Conservation (phyloP, 371 early-diverging fungal species). For the Mortierella sp. region DNA sequence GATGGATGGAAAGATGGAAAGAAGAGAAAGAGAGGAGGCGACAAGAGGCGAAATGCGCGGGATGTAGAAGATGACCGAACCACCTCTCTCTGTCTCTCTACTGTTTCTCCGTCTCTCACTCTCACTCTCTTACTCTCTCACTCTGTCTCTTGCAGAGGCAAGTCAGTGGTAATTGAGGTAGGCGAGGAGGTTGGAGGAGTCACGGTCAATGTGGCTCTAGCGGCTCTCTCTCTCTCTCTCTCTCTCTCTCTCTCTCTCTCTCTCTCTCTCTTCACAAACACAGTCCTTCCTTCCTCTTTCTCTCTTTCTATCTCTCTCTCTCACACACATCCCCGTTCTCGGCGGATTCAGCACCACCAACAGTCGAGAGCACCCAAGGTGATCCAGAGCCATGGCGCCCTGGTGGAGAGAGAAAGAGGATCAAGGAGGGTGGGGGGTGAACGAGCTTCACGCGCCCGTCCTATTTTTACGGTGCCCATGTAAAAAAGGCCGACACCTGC, state of each 20-base stretch:
- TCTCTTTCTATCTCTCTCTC: background rate
- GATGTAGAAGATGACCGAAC: background rate
- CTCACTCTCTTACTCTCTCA: background rate
- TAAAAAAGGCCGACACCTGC: no score
- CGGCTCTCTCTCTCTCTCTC: background rate
- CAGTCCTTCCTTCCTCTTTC: conserved; percentile 1
- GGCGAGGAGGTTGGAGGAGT: no score
- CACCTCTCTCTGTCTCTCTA: conserved; percentile 1
- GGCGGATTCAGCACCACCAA: no score
- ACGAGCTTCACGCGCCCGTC: no score
- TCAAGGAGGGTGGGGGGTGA: no score
- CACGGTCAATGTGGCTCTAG: background rate
- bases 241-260: no score
- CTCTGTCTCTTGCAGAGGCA: background rate
- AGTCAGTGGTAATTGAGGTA: background rate
- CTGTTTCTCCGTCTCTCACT: background rate
- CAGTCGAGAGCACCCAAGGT: no score
- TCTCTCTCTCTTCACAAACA: background rate
- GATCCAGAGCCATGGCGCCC: no score
- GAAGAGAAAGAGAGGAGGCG: background rate
- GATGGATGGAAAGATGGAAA: background rate
- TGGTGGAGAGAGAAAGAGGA: no score
- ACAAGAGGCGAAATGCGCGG: background rate
- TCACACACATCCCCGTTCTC: no score
- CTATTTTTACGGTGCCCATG: no score